phyloP scores from a whole-genome alignment of 2,329 filamentous ascomycete species.

The Zarea fungicola region DNA sequence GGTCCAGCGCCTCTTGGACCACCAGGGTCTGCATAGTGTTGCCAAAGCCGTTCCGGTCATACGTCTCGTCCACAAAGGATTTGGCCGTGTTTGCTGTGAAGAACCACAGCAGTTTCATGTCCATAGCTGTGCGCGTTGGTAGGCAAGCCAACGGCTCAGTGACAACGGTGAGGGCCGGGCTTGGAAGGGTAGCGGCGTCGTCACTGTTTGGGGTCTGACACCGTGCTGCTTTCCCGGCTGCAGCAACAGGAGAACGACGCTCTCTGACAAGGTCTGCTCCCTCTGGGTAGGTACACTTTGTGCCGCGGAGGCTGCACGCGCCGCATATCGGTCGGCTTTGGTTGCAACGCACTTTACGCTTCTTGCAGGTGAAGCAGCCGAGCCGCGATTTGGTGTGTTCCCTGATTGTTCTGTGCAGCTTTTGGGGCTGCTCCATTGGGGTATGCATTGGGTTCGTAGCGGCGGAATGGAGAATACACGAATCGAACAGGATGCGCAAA shows the following conservation, averaged over 20 bases:
- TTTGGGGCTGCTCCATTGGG: too few species aligned
- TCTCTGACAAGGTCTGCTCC: background rate
- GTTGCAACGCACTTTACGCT: conserved; percentile 51
- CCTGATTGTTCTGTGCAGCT: background rate
- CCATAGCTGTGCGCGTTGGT: conserved; percentile 16
- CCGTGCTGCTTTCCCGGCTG: too few species aligned
- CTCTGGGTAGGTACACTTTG: background rate
- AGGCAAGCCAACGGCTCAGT: background rate
- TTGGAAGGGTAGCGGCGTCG: too few species aligned
- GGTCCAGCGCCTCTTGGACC: conserved; percentile 45
- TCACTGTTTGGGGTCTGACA: too few species aligned
- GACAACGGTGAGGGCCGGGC: background rate
- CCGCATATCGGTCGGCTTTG: conserved; percentile 45
- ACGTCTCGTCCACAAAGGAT: conserved; percentile 40
- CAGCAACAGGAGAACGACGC: too few species aligned
- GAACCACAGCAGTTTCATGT: conserved; percentile 53
- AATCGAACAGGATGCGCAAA: too few species aligned
- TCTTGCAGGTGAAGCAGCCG: conserved; percentile 51
- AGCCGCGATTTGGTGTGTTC: conserved; percentile 48
- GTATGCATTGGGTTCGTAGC: too few species aligned
- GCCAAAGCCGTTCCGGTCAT: conserved; percentile 30
- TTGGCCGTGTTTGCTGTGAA: conserved; percentile 43
- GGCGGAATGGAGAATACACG: too few species aligned
- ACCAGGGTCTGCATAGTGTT: conserved; percentile 41
- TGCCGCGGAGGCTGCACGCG: conserved; percentile 29